Evolutionary conservation across 441 rosid species (phyloP), one percentile per base, ranked within the genome.

Genomic region (Raphanus hybrid): DNA sequence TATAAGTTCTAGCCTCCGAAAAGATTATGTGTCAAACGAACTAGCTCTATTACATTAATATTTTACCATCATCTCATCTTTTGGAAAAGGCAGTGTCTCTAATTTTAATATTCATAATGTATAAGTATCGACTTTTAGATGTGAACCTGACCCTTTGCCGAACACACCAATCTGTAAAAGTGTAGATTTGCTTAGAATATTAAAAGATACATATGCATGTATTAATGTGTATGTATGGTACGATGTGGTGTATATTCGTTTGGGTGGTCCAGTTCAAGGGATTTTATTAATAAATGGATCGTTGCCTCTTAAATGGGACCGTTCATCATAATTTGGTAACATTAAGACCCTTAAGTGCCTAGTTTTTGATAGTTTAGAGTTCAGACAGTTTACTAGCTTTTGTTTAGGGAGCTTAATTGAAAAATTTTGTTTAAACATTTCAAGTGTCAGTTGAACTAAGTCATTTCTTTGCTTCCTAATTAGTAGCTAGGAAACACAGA

Each of bases 121-220:
- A 5, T 57, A 71, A 70, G 61, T 64, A 64, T 10, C 52, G 70
- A 55, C 45, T 39, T 39, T 76, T 11, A 54, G 35, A 76, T 55
- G 67, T 55, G 80, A 77, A 77, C 27, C 55, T 1, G 52, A 64
- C 52, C 80, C 70, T 57, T 77, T 29, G 71, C 71, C 37, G 20
- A 64, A 76, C 80, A 77, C 32, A 65, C 76, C 80, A 77, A 77
- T 67, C 80, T 77, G 76, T 77, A 64, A 77, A 77, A 71, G 76
- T 71, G 18, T 64, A 71, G 15, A 67, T 77, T 77, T 77, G 41
- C 50, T 65, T 77, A 58, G 60, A 70, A 29, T 32, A 55, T 45
- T 77, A 50, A 64, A 37, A 16, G 35, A 65, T 34, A 7, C 3
- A 68, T 5, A 37, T 76, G 69, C 43, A 52, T 63, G 35, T 76